These are phyloP conservation scores for Incumbomyces lentus DNA, from an alignment of 2,329 filamentous ascomycete genomes.

Conservation along the genomic window DNA sequence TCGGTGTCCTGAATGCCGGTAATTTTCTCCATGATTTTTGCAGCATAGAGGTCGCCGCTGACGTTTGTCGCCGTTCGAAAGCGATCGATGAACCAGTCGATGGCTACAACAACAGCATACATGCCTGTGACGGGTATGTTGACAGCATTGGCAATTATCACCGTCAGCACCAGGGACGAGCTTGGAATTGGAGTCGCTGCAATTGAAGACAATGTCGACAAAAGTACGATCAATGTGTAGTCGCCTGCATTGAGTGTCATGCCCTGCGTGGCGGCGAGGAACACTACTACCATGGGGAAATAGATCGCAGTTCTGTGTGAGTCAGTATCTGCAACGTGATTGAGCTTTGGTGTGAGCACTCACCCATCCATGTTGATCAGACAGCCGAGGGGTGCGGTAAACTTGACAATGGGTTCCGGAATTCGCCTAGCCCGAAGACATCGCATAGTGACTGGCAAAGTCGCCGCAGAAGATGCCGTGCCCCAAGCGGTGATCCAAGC, in stretches of 20 bases:
- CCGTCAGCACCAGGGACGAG: constrained; percentile 41
- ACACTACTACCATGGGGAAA: constrained; percentile 44
- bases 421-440: constrained; percentile 32
- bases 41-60: constrained; percentile 41
- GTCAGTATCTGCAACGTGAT: neutral
- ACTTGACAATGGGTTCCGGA: constrained; percentile 37
- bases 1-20: constrained; percentile 27
- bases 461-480: constrained; percentile 44
- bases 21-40: constrained; percentile 30
- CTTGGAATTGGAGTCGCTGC: constrained; percentile 46
- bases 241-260: constrained; percentile 33
- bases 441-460: constrained; percentile 40
- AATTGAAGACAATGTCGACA: constrained; percentile 43
- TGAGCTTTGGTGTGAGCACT: neutral
- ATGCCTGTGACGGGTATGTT: constrained; percentile 39
- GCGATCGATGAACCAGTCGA: constrained; percentile 48
- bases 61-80: constrained; percentile 46
- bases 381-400: constrained; percentile 39
- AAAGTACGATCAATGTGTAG: constrained; percentile 41
- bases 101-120: constrained; percentile 45
- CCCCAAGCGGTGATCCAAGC: constrained; percentile 48
- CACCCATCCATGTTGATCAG: constrained; percentile 43
- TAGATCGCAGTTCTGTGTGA: constrained; percentile 40
- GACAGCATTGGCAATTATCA: constrained; percentile 42
- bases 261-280: constrained; percentile 43